Evolutionary conservation across 257 asterid genomes (phyloP).

Genomic region (Voacanga thouarsii): DNA sequence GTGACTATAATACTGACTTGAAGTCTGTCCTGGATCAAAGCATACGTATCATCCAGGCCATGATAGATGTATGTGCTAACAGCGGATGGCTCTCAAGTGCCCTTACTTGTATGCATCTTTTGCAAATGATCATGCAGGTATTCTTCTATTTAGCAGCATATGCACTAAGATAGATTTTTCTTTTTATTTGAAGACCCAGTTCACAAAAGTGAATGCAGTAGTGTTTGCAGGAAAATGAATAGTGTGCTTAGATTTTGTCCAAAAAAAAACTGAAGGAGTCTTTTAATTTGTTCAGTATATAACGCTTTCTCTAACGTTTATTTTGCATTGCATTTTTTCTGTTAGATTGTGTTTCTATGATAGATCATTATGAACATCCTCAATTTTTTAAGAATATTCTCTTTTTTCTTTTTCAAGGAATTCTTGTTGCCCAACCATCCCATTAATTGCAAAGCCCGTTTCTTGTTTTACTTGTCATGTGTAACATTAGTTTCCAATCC

Average conservation of each 20-base stretch:
- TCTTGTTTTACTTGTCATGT: background rate
- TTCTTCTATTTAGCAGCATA: constrained; percentile 16
- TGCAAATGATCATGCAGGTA: constrained; percentile 99
- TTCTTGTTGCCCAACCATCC: background rate
- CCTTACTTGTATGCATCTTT: constrained; percentile 78
- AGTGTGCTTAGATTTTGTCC: background rate
- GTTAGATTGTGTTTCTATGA: background rate
- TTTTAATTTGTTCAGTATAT: background rate
- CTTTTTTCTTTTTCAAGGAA: background rate
- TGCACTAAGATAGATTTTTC: background rate
- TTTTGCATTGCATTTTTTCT: background rate
- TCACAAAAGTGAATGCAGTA: background rate
- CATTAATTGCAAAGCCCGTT: background rate
- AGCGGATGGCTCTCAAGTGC: constrained; percentile 98
- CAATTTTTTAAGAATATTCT: background rate
- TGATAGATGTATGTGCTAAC: constrained; percentile 97
- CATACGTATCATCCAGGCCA: constrained; percentile 93
- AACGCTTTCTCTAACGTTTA: background rate
- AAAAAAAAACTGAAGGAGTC: background rate
- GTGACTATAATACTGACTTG: constrained; percentile 89
- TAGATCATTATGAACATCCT: background rate
- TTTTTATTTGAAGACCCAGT: background rate
- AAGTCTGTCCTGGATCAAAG: constrained; percentile 97
- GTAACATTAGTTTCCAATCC: background rate
- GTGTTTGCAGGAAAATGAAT: background rate